phyloP scores from a whole-genome alignment of 1,284 basidiomycete genomes.

The Trametes versicolor region DNA sequence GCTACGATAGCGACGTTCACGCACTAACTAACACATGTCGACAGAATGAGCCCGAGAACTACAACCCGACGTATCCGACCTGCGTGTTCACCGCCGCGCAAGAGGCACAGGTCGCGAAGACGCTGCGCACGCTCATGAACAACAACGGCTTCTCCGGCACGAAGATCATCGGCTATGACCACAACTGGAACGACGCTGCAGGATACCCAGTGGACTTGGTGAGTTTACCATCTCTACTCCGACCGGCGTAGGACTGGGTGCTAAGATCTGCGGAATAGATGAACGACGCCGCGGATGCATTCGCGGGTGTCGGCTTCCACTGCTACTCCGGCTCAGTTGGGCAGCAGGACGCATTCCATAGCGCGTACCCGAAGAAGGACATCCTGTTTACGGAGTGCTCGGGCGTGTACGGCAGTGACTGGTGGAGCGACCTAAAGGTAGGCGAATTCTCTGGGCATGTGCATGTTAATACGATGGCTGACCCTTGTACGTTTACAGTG shows the following conservation, averaged over 20 bases:
- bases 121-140: conserved; percentile 54
- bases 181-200: conserved; percentile 58
- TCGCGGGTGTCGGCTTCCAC: conserved; percentile 59
- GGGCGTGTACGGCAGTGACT: conserved; percentile 63
- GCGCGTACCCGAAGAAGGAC: conserved; percentile 55
- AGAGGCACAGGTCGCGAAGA: conserved; percentile 52
- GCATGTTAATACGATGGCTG: not conserved
- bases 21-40: not conserved
- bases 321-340: conserved; percentile 55
- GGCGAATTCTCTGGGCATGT: not conserved
- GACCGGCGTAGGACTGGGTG: not conserved
- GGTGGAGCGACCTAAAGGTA: conserved; percentile 81
- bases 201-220: conserved; percentile 59
- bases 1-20: no score
- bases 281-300: conserved; percentile 53
- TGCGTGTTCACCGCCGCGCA: conserved; percentile 48
- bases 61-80: conserved; percentile 54
- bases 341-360: conserved; percentile 54
- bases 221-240: conserved; percentile 2
- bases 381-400: conserved; percentile 62
- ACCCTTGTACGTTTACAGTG: conserved; percentile 32
- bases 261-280: conserved; percentile 46
- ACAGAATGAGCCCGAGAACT: conserved; percentile 61
- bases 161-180: conserved; percentile 57
- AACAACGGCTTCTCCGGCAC: conserved; percentile 52